These are phyloP conservation scores for Cupressus sempervirens DNA, from an alignment of 75 land plant genomes.

Conservation along the genomic window DNA sequence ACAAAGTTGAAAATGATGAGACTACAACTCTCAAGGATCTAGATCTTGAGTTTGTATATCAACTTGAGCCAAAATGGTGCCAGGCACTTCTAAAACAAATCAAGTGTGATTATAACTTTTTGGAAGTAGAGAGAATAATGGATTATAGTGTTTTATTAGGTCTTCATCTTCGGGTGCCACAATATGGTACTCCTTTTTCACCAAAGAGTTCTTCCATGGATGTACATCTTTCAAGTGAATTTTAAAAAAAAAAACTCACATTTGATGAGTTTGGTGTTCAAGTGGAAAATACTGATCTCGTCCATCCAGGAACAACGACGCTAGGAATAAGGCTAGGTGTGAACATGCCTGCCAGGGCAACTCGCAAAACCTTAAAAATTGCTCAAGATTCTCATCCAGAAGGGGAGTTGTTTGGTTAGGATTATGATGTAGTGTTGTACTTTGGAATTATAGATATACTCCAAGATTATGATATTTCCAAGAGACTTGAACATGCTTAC, in stretches of 20 bases:
- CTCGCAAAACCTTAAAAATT: constrained; percentile 19
- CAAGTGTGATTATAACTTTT: constrained; percentile 60
- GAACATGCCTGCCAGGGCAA: constrained; percentile 61
- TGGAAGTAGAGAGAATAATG: constrained; percentile 78
- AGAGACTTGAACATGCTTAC: constrained; percentile 58
- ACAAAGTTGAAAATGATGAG: too few relatives aligned
- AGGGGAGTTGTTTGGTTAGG: constrained; percentile 27
- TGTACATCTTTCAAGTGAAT: not conserved
- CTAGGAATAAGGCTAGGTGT: constrained; percentile 35
- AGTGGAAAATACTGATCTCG: not conserved
- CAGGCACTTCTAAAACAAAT: constrained; percentile 58
- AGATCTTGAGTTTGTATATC: too few relatives aligned
- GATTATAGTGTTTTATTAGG: constrained; percentile 85
- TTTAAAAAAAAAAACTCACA: not conserved
- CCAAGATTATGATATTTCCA: too few relatives aligned
- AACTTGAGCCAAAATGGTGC: constrained; percentile 57
- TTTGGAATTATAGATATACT: constrained; percentile 52
- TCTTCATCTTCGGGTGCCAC: constrained; percentile 54
- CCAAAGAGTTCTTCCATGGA: constrained; percentile 20
- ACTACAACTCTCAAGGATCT: too few relatives aligned
- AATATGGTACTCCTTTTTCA: constrained; percentile 25
- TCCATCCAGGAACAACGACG: constrained; percentile 12
- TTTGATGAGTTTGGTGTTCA: not conserved
- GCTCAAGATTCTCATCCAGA: constrained; percentile 19
- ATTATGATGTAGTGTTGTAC: constrained; percentile 47